Evolutionary conservation across 768 basidiomycete genomes (phyloP), one percentile per base, ranked within the genome.

Genomic region (Leccinum truebloodii): DNA sequence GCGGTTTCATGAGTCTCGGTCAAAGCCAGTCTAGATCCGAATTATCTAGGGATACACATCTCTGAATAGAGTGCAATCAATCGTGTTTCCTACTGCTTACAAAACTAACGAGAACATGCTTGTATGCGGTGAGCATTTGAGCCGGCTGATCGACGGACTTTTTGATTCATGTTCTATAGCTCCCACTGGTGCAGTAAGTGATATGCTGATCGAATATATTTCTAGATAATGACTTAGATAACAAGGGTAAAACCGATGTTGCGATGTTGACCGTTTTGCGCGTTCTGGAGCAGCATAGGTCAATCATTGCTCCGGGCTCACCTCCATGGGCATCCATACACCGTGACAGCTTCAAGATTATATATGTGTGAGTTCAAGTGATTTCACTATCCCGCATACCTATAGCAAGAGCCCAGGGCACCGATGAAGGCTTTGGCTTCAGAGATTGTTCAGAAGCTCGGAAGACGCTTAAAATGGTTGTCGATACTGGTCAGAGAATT

Each of bases 361-460:
- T 99, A 52, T 99, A 99, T 66, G 97, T 99, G 92, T 92, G 69
- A 69, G 85, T 70, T 2, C 34, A 20, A 18, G 30, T 20, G 13
- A 41, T 54, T 3, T 12, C 50, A 41, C 48, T 57, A 16, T 18
- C 1, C 16, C 2, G 18, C 41, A 46, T 22, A 30, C 52, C 60
- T 22, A 63, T 34, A 35, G 32, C 30, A 39, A 24, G 46, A 55
- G 6, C 12, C 13, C 59, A 94, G 92, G 28, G 97, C 97, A 7
- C 97, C 97, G 0, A 98, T 99, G 94, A 99, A 99, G 72, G 97
- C 97, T 0, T 76, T 99, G 41, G 97, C 96, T 1, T 86, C 95
- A 3, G 97, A 99, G 71, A 95, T 99, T 64, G 90, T 92, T 6
- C 86, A 92, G 49, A 99, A 99, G 75, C 80, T 98, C 16, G 83